Percentiles rank a stretch among this genome's conserved stretches.
Evolutionary conservation across 805 yeast genomes (phyloP).

Genomic region (Debaryomyces tyrocola): DNA sequence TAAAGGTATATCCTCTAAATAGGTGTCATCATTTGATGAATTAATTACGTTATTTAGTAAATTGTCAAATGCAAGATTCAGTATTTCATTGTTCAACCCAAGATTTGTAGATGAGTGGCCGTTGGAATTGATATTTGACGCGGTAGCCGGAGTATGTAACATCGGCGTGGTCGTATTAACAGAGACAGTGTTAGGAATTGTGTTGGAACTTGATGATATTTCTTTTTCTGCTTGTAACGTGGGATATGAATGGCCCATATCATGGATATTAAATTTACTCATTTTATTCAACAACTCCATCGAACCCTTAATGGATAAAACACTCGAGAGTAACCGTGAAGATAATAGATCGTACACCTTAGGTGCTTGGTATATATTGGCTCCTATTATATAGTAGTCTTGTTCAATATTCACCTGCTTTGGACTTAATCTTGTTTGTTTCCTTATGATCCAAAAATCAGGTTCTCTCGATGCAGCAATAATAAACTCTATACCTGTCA

Average conservation of each 20-base stretch:
- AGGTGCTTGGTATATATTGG: conserved; percentile 91
- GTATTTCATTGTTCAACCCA: conserved; percentile 20
- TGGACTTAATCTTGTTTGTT: conserved; percentile 66
- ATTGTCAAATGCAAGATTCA: conserved; percentile 31
- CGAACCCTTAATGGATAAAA: conserved; percentile 33
- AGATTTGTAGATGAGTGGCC: conserved; percentile 3
- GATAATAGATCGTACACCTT: conserved; percentile 68
- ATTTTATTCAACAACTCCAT: conserved; percentile 32
- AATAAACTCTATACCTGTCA: conserved; percentile 86
- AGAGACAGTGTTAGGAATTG: conserved; percentile 10
- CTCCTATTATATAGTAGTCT: conserved; percentile 87
- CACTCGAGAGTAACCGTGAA: conserved; percentile 55
- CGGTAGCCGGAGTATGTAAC: conserved; percentile 17
- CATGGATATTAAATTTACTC: conserved; percentile 31
- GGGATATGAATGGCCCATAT: conserved; percentile 34
- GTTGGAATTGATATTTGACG: conserved; percentile 3
- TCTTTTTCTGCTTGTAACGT: conserved; percentile 8
- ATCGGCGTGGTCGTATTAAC: conserved; percentile 9
- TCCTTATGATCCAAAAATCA: conserved; percentile 87
- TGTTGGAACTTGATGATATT: conserved; percentile 4
- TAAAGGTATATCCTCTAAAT: conserved; percentile 39
- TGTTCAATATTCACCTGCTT: conserved; percentile 55
- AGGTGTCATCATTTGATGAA: conserved; percentile 18
- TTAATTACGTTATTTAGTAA: conserved; percentile 26
- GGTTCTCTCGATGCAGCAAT: conserved; percentile 79